phyloP scores from a whole-genome alignment of 1,139 yeast genomes.

The Geotrichum siamense region DNA sequence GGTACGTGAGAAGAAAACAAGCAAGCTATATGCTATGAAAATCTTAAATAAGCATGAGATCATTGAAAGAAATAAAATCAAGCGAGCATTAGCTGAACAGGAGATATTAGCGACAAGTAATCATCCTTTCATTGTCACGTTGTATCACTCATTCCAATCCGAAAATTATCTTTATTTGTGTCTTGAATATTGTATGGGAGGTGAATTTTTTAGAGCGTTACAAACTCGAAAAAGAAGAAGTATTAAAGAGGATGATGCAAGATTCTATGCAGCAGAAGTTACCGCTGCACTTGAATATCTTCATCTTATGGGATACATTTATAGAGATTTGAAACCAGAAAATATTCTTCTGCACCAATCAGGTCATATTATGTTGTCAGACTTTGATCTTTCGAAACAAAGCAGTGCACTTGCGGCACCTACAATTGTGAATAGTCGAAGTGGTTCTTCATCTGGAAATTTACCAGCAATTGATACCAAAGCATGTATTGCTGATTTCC shows the following conservation, averaged over 20 bases:
- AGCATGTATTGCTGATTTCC: slow-evolving; percentile 88
- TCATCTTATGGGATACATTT: slow-evolving; percentile 93
- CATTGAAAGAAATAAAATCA: slow-evolving; percentile 90
- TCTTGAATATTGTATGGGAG: slow-evolving; percentile 99
- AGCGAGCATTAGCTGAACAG: slow-evolving; percentile 92
- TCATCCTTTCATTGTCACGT: slow-evolving; percentile 94
- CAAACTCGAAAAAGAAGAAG: slow-evolving; percentile 88
- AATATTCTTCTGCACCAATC: slow-evolving; percentile 88
- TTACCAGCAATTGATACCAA: slow-evolving; percentile 67
- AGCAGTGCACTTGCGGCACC: slow-evolving; percentile 56
- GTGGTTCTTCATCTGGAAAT: slow-evolving; percentile 29
- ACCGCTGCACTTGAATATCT: slow-evolving; percentile 94
- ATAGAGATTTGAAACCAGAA: slow-evolving; percentile 92
- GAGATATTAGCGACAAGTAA: slow-evolving; percentile 91
- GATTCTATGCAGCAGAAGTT: slow-evolving; percentile 94
- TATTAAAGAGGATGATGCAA: slow-evolving; percentile 79
- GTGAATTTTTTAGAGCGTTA: slow-evolving; percentile 93
- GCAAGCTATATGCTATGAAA: slow-evolving; percentile 85
- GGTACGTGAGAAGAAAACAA: slow-evolving; percentile 72
- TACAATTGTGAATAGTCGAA: slow-evolving; percentile 34
- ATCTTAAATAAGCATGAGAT: slow-evolving; percentile 84
- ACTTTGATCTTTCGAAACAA: slow-evolving; percentile 91
- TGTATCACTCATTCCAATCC: slow-evolving; percentile 93
- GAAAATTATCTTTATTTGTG: slow-evolving; percentile 89
- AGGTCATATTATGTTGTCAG: slow-evolving; percentile 96